Conservation (phyloP, 2,329 filamentous ascomycete species). For the Aspergillus fumigatus region DNA sequence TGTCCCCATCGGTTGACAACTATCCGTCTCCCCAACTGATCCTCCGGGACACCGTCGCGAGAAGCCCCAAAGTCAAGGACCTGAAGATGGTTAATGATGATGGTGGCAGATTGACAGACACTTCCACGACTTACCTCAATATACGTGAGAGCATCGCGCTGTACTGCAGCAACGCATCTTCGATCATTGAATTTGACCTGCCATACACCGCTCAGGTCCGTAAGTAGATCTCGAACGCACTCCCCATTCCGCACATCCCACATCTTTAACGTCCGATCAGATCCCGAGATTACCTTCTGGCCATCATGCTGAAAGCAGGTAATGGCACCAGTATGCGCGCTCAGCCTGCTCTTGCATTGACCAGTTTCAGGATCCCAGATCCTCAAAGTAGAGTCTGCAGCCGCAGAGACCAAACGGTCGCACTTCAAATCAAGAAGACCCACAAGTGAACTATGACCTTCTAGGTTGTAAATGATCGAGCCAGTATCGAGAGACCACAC, state of each 20-base stretch:
- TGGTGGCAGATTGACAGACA: not conserved
- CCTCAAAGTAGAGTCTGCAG: slow-evolving; percentile 87
- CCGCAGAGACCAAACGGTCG: slow-evolving; percentile 87
- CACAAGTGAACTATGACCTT: slow-evolving; percentile 88
- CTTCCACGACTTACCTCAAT: slow-evolving; percentile 70
- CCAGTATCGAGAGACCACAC: slow-evolving; percentile 94
- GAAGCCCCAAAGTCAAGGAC: slow-evolving; percentile 96
- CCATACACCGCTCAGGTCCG: slow-evolving; percentile 94
- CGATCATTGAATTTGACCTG: slow-evolving; percentile 97
- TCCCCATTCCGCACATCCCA: slow-evolving; percentile 94
- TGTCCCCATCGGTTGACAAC: slow-evolving; percentile 41
- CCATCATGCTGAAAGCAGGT: slow-evolving; percentile 98
- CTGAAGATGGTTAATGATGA: slow-evolving; percentile 45
- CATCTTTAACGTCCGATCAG: slow-evolving; percentile 95
- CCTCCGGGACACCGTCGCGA: slow-evolving; percentile 75
- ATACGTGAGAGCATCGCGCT: slow-evolving; percentile 86
- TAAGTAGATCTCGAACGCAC: slow-evolving; percentile 87
- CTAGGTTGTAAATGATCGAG: slow-evolving; percentile 77
- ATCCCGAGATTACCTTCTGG: slow-evolving; percentile 93
- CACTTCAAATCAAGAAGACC: slow-evolving; percentile 85
- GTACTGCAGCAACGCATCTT: slow-evolving; percentile 91
- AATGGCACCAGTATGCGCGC: slow-evolving; percentile 92
- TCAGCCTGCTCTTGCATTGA: slow-evolving; percentile 82
- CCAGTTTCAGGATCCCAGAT: slow-evolving; percentile 97
- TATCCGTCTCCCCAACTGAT: slow-evolving; percentile 74